Base-by-base conservation (phyloP, 1,284 basidiomycete species). In the Ceratobasidium sp. region DNA sequence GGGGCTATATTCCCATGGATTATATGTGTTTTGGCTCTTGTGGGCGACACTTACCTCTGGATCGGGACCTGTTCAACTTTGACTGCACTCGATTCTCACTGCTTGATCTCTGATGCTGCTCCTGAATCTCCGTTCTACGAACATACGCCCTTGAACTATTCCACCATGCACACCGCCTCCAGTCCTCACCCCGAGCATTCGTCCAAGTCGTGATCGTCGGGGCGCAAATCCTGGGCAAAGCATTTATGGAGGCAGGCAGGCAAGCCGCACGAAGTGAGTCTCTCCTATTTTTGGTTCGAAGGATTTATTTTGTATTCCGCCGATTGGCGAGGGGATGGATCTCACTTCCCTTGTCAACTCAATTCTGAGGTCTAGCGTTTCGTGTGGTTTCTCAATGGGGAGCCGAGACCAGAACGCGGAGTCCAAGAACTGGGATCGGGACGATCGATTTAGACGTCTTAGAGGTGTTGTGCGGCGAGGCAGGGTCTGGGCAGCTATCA, bases 221-320 rank as follows among this genome's bases (percentile, higher is more conserved):
- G 29, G 87, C 89, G 45, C 90, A 91, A 83, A 97, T 97, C 78
- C 85, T 99, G 71, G 97, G 97, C 73, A 96, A 92, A 84, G 98
- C 98, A 48, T 90, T 98, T 76, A 85, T 89, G 51, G 97, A 96
- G 81, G 97, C 97, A 5, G 95, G 95, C 57, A 87, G 89, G 79
- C 98, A 99, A 83, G 97, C 97, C 11, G 90, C 93, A 63, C 91
- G 94, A 86, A 99, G 97, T 98, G 82, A 81, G 93, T 87, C 5
- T 31, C 5, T 27, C 53, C 29, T 14, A 29, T 56, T 27, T 56
- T 9, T 56, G 22, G 14, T 56, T 56, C 53, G 3, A 27, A 56
- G 24, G 19, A 51, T 15, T 56, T 27, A 24, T 60, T 60, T 60
- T 41, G 6, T 41, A 41, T 41, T 41, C 36, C 36, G 36, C 36